These are phyloP conservation scores for Rhizophagus sp. DNA, from an alignment of 192 early-diverging fungal genomes.

Conservation along the genomic window DNA sequence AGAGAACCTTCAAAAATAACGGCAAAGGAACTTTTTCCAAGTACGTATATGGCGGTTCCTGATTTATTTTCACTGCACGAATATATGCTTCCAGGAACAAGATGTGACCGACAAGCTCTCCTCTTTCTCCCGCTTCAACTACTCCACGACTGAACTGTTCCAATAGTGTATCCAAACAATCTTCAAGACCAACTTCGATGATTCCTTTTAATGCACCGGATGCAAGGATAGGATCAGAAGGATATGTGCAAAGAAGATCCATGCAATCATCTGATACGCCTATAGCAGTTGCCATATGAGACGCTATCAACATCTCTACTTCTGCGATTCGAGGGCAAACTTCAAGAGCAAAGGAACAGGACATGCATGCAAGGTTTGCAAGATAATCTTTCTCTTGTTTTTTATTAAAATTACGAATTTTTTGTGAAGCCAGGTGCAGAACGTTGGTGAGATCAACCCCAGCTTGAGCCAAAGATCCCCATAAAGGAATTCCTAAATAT, in stretches of 20 bases:
- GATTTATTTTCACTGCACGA: neutral
- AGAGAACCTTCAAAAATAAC: neutral
- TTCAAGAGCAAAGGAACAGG: neutral
- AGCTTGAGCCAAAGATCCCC: slow-evolving; percentile 3
- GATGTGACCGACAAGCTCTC: slow-evolving; percentile 1
- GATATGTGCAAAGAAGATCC: slow-evolving; percentile 18
- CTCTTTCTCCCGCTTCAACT: neutral
- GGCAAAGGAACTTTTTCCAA: too few species aligned
- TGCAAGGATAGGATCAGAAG: slow-evolving; percentile 15
- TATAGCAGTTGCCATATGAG: slow-evolving; percentile 15
- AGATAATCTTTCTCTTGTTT: slow-evolving; percentile 9
- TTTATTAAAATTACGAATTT: slow-evolving; percentile 20
- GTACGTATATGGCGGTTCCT: too few species aligned
- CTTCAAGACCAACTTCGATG: neutral
- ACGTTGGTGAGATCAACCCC: neutral
- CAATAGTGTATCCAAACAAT: slow-evolving; percentile 21
- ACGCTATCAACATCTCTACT: neutral
- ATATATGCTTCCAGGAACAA: slow-evolving; percentile 5
- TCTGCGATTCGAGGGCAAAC: slow-evolving; percentile 6
- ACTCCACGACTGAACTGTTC: slow-evolving; percentile 13
- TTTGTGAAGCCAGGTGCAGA: slow-evolving; percentile 10
- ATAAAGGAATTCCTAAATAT: slow-evolving; percentile 14
- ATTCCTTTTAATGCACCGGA: slow-evolving; percentile 6
- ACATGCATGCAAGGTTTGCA: slow-evolving; percentile 7
- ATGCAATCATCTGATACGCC: slow-evolving; percentile 2